These are phyloP conservation scores for Prunus padus DNA, from an alignment of 306 rosid species.

Conservation along the genomic window DNA sequence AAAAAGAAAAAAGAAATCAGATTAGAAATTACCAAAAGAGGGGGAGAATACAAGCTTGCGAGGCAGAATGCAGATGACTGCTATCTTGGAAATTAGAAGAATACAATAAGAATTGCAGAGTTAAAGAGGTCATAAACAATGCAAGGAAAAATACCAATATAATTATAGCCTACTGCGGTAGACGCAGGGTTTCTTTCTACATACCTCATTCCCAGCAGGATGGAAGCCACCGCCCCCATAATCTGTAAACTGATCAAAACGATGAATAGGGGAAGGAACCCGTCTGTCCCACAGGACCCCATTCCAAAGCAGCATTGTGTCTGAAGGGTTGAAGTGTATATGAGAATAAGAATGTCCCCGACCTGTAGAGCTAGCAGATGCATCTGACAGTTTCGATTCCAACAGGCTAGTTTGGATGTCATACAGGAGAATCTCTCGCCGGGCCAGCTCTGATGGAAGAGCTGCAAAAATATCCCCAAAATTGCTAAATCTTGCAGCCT, in stretches of 20 bases:
- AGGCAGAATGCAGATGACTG: not conserved
- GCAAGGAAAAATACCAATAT: too few species aligned
- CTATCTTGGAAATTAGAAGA: not conserved
- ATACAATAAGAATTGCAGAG: not conserved
- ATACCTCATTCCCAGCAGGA: conserved; percentile 99
- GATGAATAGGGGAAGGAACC: conserved; percentile 68
- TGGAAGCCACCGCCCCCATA: conserved; percentile 99
- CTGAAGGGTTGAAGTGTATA: conserved; percentile 84
- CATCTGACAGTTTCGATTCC: conserved; percentile 61
- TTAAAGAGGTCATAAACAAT: too few species aligned
- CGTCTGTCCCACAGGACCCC: conserved; percentile 96
- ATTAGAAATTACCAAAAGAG: not conserved
- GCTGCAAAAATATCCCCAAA: conserved; percentile 79
- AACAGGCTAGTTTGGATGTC: conserved; percentile 68
- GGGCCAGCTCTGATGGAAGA: conserved; percentile 61
- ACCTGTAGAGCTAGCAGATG: conserved; percentile 57
- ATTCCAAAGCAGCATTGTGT: conserved; percentile 92
- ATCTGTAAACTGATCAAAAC: conserved; percentile 96
- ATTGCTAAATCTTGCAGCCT: conserved; percentile 91
- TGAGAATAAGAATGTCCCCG: conserved; percentile 77
- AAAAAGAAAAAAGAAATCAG: not conserved
- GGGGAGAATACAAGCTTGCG: not conserved
- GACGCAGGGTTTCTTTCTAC: conserved; percentile 1
- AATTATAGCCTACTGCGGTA: too few species aligned
- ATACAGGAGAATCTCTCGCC: conserved; percentile 77